Evolutionary conservation across 202 grass and related monocot genomes (phyloP), one percentile per base, ranked within the genome.

Genomic region (Setaria viridis): DNA sequence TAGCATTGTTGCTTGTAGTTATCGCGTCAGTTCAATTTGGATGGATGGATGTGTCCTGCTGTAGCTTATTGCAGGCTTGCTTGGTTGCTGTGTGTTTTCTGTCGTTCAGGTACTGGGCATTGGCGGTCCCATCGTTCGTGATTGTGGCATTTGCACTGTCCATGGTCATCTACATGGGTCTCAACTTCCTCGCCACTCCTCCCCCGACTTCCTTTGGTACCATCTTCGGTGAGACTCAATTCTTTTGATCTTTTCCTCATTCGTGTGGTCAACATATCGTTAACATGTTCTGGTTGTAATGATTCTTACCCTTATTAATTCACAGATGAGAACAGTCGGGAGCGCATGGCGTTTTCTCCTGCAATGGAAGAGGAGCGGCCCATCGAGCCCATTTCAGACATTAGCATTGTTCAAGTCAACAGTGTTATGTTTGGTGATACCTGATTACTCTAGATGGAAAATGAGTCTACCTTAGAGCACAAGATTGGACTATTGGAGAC

Each of bases 381-480:
- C 4, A 95, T 94, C 9, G 90, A 94, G 54, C 91, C 96, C 2
- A 95, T 95, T 79, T 91, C 91, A 72, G 96, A 98, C 79, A 87
- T 95, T 33, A 79, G 88, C 33, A 70, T 92, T 80, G 79, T 85
- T 34, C 91, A 86, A 47, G 94, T 90, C 17, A 95, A 98, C 74
- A 80, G 74, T 73, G 78, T 85, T 54, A 95, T 94, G 90, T 98
- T 95, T 82, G 32, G 71, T 55, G 57, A 76, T 89, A 42, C 60
- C 60, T 33, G 79, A 74, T 60, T 63, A 17, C 37, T 50, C 43
- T 10, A 46, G 7, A 10, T 46, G 43, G 7, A 46, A 10, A 46
- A 46, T 10, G 7, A 10, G 43, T 46, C 43, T 46, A 46, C 43
- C 9, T 8, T 46, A 46, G 43, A 46, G 9, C 29, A 14, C 17